Conservation (phyloP, 345 rosid species). For the Syzygium aqueum region DNA sequence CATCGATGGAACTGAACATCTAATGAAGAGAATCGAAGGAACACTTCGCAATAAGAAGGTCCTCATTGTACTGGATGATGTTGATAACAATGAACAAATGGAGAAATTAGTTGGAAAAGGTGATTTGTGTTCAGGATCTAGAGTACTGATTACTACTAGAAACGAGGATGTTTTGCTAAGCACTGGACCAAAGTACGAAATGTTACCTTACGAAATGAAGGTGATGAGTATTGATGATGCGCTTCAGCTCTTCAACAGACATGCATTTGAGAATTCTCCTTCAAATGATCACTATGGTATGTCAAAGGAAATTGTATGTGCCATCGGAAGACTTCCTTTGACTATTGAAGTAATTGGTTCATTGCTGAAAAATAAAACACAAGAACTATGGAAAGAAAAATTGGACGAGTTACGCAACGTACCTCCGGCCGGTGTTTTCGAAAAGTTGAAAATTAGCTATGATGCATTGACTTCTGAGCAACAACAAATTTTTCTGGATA, state of each 20-base stretch:
- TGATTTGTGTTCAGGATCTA: neutral
- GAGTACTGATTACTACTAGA: neutral
- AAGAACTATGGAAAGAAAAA: neutral
- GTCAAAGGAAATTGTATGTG: neutral
- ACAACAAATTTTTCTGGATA: neutral
- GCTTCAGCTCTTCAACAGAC: neutral
- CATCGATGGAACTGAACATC: neutral
- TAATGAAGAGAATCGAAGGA: neutral
- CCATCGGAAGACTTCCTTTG: constrained; percentile 1
- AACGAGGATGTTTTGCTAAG: neutral
- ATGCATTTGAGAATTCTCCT: neutral
- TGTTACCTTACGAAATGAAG: neutral
- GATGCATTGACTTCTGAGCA: neutral
- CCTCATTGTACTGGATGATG: neutral
- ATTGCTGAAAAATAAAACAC: neutral
- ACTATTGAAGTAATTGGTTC: constrained; percentile 1
- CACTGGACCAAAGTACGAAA: too few relatives aligned
- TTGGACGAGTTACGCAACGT: neutral
- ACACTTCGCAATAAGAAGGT: neutral
- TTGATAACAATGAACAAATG: neutral
- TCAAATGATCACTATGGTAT: neutral
- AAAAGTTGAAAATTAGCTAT: neutral
- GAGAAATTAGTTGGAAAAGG: neutral
- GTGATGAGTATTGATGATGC: neutral
- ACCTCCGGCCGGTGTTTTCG: neutral